Percentiles rank a stretch among this genome's conserved stretches.
Evolutionary conservation across 2,329 filamentous ascomycete species (phyloP).

Genomic region (Alternaria alternata): DNA sequence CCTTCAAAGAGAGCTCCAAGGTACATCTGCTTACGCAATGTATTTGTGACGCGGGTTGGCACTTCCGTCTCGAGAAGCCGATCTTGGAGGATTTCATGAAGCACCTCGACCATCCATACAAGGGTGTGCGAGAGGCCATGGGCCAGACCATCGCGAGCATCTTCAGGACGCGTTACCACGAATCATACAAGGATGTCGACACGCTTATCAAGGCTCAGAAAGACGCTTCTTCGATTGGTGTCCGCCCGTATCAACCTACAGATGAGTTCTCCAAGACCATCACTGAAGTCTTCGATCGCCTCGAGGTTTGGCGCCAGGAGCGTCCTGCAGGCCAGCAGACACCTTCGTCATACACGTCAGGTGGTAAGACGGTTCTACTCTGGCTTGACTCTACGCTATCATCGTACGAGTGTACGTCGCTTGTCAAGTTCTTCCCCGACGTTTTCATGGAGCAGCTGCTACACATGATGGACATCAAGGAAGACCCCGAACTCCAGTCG

Average conservation of each 20-base stretch:
- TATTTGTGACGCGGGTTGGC: constrained; percentile 90
- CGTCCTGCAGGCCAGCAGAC: constrained; percentile 88
- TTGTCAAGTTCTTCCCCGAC: constrained; percentile 89
- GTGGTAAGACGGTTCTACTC: constrained; percentile 91
- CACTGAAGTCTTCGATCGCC: constrained; percentile 75
- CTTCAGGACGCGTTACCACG: constrained; percentile 90
- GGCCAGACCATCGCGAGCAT: constrained; percentile 88
- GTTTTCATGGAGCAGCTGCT: constrained; percentile 90
- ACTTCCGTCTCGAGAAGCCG: constrained; percentile 89
- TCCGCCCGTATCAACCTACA: constrained; percentile 80
- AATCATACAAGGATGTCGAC: constrained; percentile 84
- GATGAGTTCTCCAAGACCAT: constrained; percentile 78
- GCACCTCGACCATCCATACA: constrained; percentile 97
- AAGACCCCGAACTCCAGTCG: constrained; percentile 93
- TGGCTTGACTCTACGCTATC: constrained; percentile 94
- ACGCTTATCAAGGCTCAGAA: constrained; percentile 81
- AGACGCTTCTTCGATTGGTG: constrained; percentile 79
- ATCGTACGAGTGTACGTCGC: constrained; percentile 89
- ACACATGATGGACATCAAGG: constrained; percentile 99
- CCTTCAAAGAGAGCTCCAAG: constrained; percentile 98
- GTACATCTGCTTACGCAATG: constrained; percentile 89
- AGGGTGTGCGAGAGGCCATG: constrained; percentile 94
- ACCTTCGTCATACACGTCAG: constrained; percentile 92
- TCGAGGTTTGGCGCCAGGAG: constrained; percentile 88
- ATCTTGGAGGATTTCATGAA: constrained; percentile 88